phyloP scores from a whole-genome alignment of 23 red algal species.

The Agarophyton chilense region DNA sequence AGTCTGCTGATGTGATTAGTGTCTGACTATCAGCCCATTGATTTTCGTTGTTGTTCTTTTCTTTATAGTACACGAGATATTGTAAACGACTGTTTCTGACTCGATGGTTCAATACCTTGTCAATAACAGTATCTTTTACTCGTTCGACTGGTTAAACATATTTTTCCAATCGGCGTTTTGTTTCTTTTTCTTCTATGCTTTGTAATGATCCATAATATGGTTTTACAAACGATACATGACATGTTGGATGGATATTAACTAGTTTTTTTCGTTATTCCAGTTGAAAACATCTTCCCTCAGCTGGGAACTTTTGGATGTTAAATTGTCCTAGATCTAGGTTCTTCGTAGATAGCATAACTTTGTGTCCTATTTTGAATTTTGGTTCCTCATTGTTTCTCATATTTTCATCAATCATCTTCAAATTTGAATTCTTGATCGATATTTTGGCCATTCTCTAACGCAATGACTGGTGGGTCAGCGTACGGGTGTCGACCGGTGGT shows the following conservation, averaged over 20 bases:
- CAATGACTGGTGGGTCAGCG: no score
- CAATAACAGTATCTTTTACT: not conserved
- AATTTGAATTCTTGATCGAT: no score
- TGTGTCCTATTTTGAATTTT: not conserved
- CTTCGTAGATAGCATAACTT: not conserved
- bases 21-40: not conserved
- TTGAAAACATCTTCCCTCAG: not conserved
- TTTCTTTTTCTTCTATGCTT: not conserved
- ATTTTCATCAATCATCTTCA: no score
- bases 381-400: no score
- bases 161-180: not conserved
- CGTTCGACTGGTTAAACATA: not conserved
- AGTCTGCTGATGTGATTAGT: not conserved
- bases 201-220: no score
- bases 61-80: slow-evolving; percentile 6
- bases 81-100: not conserved
- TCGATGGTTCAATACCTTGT: not conserved
- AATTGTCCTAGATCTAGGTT: not conserved
- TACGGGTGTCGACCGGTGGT: no score
- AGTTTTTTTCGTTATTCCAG: not conserved
- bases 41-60: not conserved
- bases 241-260: not conserved
- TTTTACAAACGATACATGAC: not conserved
- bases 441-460: no score
- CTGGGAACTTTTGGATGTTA: not conserved